Conservation (phyloP, 2,329 filamentous ascomycete species). For the Lachnum nothofagi region DNA sequence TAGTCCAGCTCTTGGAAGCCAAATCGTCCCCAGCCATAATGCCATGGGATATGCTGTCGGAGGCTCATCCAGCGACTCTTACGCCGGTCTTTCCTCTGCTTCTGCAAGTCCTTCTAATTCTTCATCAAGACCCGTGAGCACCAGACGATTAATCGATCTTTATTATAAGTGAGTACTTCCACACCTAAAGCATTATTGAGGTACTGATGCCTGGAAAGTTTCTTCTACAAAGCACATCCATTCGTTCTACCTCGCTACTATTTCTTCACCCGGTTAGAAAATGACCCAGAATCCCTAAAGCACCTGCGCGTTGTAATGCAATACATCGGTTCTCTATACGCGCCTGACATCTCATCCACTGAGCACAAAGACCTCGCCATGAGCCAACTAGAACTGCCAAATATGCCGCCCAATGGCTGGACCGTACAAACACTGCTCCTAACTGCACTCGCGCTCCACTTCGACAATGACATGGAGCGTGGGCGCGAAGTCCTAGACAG, state of each 20-base stretch:
- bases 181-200: conserved; percentile 6
- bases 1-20: conserved; percentile 3
- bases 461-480: conserved; percentile 27
- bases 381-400: conserved; percentile 24
- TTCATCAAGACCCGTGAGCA: conserved; percentile 13
- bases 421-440: conserved; percentile 36
- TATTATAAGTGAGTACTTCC: conserved; percentile 22
- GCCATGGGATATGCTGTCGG: conserved; percentile 1
- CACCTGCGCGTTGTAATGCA: conserved; percentile 32
- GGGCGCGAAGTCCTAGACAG: conserved; percentile 35
- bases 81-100: conserved; percentile 14
- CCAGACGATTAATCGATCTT: conserved; percentile 24
- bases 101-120: conserved; percentile 20
- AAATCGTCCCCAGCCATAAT: not conserved
- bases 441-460: conserved; percentile 36
- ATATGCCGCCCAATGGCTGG: conserved; percentile 29
- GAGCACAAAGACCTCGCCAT: conserved; percentile 31
- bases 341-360: conserved; percentile 28
- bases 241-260: conserved; percentile 34
- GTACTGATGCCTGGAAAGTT: conserved; percentile 27
- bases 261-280: conserved; percentile 31
- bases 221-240: conserved; percentile 35
- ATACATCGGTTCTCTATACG: conserved; percentile 38
- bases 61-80: conserved; percentile 9
- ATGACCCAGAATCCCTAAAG: conserved; percentile 32